Conservation (phyloP, 805 yeast species). For the Ogataea haglerorum region DNA sequence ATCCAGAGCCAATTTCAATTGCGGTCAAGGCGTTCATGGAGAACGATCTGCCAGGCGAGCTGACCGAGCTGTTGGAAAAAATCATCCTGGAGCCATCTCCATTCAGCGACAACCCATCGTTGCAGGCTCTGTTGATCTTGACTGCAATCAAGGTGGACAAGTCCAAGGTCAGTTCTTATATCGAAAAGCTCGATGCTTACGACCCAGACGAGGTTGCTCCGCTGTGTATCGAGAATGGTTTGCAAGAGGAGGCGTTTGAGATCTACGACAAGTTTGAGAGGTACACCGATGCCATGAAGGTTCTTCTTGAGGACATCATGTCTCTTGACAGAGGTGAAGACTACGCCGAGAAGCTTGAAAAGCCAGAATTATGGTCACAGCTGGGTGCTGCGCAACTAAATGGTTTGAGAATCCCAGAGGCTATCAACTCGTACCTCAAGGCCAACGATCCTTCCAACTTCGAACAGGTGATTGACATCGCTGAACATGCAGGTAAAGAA, state of each 20-base stretch:
- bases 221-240: slow-evolving; percentile 81
- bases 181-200: slow-evolving; percentile 85
- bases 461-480: slow-evolving; percentile 87
- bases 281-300: slow-evolving; percentile 77
- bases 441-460: slow-evolving; percentile 90
- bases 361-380: slow-evolving; percentile 88
- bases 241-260: slow-evolving; percentile 91
- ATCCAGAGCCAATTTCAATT: slow-evolving; percentile 89
- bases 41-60: slow-evolving; percentile 86
- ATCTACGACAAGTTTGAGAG: slow-evolving; percentile 83
- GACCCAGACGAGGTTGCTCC: slow-evolving; percentile 95
- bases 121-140: slow-evolving; percentile 87
- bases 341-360: slow-evolving; percentile 86
- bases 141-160: slow-evolving; percentile 97
- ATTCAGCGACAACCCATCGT: slow-evolving; percentile 89
- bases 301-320: slow-evolving; percentile 87
- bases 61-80: slow-evolving; percentile 92
- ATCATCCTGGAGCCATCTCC: slow-evolving; percentile 97
- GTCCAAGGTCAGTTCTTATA: slow-evolving; percentile 73
- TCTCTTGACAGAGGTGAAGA: slow-evolving; percentile 92
- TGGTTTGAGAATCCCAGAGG: slow-evolving; percentile 88
- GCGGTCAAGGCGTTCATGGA: slow-evolving; percentile 96
- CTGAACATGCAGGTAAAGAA: slow-evolving; percentile 94
- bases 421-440: slow-evolving; percentile 85
- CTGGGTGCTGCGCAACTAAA: slow-evolving; percentile 94